Percentiles rank a stretch among this genome's conserved stretches.
phyloP scores from a whole-genome alignment of 2,329 filamentous ascomycete species.

The Fusarium sp. region DNA sequence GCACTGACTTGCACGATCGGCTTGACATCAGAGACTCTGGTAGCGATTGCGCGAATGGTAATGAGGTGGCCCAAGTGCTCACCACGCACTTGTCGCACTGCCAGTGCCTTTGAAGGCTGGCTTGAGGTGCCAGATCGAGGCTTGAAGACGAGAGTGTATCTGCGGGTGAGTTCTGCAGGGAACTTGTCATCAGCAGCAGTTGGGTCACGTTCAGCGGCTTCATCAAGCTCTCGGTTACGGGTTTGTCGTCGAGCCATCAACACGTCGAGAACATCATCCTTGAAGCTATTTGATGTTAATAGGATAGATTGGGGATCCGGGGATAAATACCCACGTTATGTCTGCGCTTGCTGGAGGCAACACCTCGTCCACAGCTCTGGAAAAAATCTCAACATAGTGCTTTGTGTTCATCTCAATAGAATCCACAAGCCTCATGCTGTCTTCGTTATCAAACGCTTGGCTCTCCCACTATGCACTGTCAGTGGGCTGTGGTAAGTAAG shows the following conservation, averaged over 20 bases:
- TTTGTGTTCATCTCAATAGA: conserved; percentile 92
- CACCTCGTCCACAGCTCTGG: conserved; percentile 85
- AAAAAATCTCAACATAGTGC: conserved; percentile 93
- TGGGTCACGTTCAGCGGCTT: conserved; percentile 75
- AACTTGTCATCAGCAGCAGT: conserved; percentile 80
- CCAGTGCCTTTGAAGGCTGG: conserved; percentile 72
- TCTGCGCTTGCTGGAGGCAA: conserved; percentile 84
- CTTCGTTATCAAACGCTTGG: conserved; percentile 62
- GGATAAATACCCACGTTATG: conserved; percentile 68
- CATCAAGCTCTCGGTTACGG: conserved; percentile 81
- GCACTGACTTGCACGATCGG: conserved; percentile 97
- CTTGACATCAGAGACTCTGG: conserved; percentile 96
- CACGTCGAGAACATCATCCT: conserved; percentile 96
- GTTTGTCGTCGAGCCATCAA: conserved; percentile 92
- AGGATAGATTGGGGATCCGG: background rate
- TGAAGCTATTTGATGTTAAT: conserved; percentile 72
- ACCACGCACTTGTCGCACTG: conserved; percentile 92
- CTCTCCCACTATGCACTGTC: conserved; percentile 74
- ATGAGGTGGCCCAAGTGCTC: conserved; percentile 94
- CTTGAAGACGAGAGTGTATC: conserved; percentile 97
- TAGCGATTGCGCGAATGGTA: conserved; percentile 93
- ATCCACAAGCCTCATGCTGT: conserved; percentile 78
- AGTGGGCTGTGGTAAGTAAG: conserved; percentile 20
- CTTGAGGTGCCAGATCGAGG: conserved; percentile 80
- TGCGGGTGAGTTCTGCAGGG: conserved; percentile 88